These are phyloP conservation scores for Telfairia occidentalis DNA, from an alignment of 331 rosid genomes.

Conservation along the genomic window DNA sequence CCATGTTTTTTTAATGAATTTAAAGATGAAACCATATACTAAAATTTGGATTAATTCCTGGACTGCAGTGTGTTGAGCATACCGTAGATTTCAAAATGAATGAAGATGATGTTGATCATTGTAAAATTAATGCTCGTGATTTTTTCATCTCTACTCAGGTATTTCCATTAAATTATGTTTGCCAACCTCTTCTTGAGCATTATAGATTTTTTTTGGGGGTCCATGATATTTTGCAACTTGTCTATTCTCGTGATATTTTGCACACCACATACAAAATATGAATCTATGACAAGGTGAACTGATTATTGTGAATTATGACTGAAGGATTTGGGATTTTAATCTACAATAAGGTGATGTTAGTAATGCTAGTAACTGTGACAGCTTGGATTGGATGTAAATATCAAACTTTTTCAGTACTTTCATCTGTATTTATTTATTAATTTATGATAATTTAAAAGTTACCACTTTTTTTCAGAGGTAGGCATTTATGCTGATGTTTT, in stretches of 20 bases:
- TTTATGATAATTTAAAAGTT: background rate
- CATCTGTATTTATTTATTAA: background rate
- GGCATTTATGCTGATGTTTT: background rate
- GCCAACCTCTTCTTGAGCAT: background rate
- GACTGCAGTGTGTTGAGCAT: conserved; percentile 81
- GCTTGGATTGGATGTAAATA: background rate
- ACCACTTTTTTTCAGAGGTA: background rate
- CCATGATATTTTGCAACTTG: background rate
- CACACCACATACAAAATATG: too few species aligned
- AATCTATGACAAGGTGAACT: too few species aligned
- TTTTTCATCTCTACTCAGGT: conserved; percentile 85
- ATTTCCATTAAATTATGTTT: background rate
- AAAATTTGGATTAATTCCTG: background rate
- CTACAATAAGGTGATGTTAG: background rate
- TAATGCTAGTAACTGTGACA: background rate
- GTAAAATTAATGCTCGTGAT: conserved; percentile 73
- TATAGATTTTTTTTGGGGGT: background rate
- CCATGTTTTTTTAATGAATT: conserved; percentile 4
- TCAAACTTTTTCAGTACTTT: background rate
- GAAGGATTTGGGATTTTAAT: background rate
- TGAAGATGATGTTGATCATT: conserved; percentile 28
- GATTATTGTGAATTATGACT: background rate
- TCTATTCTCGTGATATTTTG: too few species aligned
- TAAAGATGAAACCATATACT: background rate
- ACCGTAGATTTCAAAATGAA: conserved; percentile 56